These are phyloP conservation scores for Stagonosporopsis chrysanthemi DNA, from an alignment of 2,329 filamentous ascomycete species.

Conservation along the genomic window DNA sequence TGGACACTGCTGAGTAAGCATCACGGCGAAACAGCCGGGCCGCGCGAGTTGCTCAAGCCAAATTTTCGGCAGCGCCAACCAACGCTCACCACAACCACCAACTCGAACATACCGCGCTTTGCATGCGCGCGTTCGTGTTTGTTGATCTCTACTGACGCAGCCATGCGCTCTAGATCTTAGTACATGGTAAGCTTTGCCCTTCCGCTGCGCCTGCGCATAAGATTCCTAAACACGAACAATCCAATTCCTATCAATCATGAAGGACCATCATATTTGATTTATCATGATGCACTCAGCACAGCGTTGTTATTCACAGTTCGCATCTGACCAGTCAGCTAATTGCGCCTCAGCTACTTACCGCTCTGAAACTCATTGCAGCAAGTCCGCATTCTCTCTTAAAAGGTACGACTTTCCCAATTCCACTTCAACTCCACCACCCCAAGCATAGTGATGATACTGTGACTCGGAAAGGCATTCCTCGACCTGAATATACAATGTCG, in stretches of 20 bases:
- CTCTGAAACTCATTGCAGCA: background rate
- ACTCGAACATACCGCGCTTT: conserved; percentile 22
- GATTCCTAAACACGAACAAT: conserved; percentile 60
- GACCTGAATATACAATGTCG: conserved; percentile 70
- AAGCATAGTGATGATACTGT: conserved; percentile 65
- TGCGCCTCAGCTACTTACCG: conserved; percentile 16
- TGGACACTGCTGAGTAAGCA: conserved; percentile 4
- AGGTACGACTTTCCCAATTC: conserved; percentile 49
- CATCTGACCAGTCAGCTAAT: conserved; percentile 27
- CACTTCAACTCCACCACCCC: conserved; percentile 18
- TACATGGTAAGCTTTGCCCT: conserved; percentile 26
- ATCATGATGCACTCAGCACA: conserved; percentile 58
- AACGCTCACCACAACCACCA: conserved; percentile 21
- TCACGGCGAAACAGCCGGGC: conserved; percentile 8
- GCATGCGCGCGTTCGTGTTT: conserved; percentile 22
- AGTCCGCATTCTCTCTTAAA: conserved; percentile 34
- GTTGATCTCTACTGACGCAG: conserved; percentile 26
- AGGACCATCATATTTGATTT: conserved; percentile 62
- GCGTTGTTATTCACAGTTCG: conserved; percentile 4
- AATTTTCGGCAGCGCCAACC: conserved; percentile 36
- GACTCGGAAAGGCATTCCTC: conserved; percentile 75
- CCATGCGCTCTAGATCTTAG: conserved; percentile 9
- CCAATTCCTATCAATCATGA: conserved; percentile 65
- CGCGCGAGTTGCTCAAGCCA: conserved; percentile 21
- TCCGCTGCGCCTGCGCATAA: conserved; percentile 42